Percentiles rank a stretch among this genome's conserved stretches.
phyloP scores from a whole-genome alignment of 768 basidiomycete genomes.

The Lactifluus rugatus region DNA sequence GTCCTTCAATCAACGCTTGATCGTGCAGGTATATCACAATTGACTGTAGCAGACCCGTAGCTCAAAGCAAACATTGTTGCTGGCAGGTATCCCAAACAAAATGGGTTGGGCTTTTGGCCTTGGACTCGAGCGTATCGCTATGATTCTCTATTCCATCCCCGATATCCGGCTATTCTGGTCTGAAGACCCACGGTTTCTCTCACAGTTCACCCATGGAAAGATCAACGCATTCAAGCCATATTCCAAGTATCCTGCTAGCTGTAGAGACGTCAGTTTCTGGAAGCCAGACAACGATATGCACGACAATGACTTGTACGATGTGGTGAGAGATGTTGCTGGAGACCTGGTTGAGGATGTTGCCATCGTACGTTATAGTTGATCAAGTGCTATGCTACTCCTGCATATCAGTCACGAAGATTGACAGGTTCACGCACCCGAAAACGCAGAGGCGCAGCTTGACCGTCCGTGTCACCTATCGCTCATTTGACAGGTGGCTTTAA shows the following conservation, averaged over 20 bases:
- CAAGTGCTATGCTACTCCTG: neutral
- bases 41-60: neutral
- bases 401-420: slow-evolving; percentile 51
- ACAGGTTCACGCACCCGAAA: slow-evolving; percentile 85
- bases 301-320: slow-evolving; percentile 96
- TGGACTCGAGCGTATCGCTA: slow-evolving; percentile 93
- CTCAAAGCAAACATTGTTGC: neutral
- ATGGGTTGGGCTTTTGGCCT: slow-evolving; percentile 98
- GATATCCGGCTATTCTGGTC: slow-evolving; percentile 99
- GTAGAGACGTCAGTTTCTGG: slow-evolving; percentile 97
- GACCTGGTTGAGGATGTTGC: slow-evolving; percentile 88
- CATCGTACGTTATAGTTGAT: slow-evolving; percentile 40
- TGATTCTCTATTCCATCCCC: slow-evolving; percentile 94
- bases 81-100: slow-evolving; percentile 63
- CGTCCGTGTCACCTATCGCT: slow-evolving; percentile 89
- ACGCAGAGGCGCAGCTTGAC: slow-evolving; percentile 70
- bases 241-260: slow-evolving; percentile 86
- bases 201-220: slow-evolving; percentile 70
- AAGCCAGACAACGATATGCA: slow-evolving; percentile 51
- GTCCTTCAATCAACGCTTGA: slow-evolving; percentile 83
- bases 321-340: slow-evolving; percentile 86
- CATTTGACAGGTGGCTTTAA: slow-evolving; percentile 76
- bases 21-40: slow-evolving; percentile 57
- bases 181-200: slow-evolving; percentile 71
- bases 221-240: slow-evolving; percentile 84